phyloP scores from a whole-genome alignment of 495 filamentous ascomycete species.

The Podospora pseudocomata region DNA sequence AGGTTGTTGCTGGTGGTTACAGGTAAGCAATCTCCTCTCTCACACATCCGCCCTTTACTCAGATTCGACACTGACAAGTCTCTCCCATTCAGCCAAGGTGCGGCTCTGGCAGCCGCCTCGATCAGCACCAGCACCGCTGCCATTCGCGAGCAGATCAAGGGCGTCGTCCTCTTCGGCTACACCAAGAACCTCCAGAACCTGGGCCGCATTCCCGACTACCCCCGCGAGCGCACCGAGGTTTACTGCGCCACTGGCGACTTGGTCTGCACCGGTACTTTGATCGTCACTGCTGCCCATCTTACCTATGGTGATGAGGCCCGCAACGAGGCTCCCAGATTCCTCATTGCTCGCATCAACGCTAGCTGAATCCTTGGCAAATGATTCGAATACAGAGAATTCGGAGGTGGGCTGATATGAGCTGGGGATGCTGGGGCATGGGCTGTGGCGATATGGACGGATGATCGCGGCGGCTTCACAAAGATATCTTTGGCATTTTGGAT shows the following conservation, averaged over 20 bases:
- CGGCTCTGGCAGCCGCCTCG: conserved; percentile 50
- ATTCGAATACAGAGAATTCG: neutral
- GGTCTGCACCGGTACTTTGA: conserved; percentile 51
- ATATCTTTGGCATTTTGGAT: neutral
- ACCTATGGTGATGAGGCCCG: conserved; percentile 18
- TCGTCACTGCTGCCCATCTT: conserved; percentile 29
- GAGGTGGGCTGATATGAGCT: neutral
- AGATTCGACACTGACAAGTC: conserved; percentile 21
- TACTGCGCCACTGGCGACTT: conserved; percentile 52
- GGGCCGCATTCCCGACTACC: conserved; percentile 46
- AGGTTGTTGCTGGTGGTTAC: conserved; percentile 39
- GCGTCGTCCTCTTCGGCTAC: conserved; percentile 55
- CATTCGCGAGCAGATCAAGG: conserved; percentile 48
- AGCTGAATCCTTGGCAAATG: conserved; percentile 2
- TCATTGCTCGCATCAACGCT: conserved; percentile 20
- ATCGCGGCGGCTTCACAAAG: neutral
- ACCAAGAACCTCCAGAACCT: conserved; percentile 53
- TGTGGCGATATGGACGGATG: neutral
- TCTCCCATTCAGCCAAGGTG: conserved; percentile 51
- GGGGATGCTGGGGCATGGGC: neutral
- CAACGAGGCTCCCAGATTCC: conserved; percentile 16
- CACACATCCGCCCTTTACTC: neutral
- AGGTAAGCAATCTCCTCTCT: conserved; percentile 32
- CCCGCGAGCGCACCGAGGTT: conserved; percentile 42
- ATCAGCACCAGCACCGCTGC: conserved; percentile 39